These are phyloP conservation scores for Fistulinella prunicolor DNA, from an alignment of 768 basidiomycete genomes.

Conservation along the genomic window DNA sequence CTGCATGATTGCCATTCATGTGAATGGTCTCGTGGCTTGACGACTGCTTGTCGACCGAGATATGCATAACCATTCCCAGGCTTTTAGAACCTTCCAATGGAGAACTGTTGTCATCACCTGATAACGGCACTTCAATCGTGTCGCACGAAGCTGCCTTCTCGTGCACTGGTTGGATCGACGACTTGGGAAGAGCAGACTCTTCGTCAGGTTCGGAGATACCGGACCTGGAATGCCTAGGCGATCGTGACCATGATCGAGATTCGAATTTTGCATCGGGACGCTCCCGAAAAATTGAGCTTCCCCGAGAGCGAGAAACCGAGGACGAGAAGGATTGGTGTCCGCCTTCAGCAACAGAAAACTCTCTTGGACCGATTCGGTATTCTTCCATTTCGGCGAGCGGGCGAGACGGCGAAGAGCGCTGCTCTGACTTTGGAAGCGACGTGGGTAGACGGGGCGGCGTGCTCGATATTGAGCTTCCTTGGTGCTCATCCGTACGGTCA, in stretches of 20 bases:
- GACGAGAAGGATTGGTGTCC: constrained; percentile 18
- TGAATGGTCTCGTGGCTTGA: constrained; percentile 24
- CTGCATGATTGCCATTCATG: constrained; percentile 18
- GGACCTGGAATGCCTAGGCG: constrained; percentile 38
- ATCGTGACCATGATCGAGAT: constrained; percentile 52
- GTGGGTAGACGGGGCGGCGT: constrained; percentile 29
- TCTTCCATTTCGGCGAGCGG: constrained; percentile 6
- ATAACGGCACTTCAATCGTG: constrained; percentile 12
- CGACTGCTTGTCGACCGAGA: constrained; percentile 14
- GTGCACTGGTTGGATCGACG: constrained; percentile 32
- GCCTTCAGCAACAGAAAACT: constrained; percentile 5
- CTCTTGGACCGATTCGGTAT: constrained; percentile 4
- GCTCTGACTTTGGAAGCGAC: constrained; percentile 17
- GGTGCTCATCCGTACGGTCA: constrained; percentile 27
- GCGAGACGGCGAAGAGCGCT: constrained; percentile 24
- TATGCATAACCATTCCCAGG: constrained; percentile 17
- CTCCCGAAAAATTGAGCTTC: constrained; percentile 30
- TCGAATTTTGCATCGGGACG: constrained; percentile 33
- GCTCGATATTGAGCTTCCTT: constrained; percentile 32
- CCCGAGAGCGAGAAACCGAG: constrained; percentile 23
- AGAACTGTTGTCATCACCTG: constrained; percentile 9
- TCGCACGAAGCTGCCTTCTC: constrained; percentile 29
- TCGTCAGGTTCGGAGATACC: constrained; percentile 27
- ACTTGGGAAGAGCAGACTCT: constrained; percentile 15
- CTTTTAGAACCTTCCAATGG: constrained; percentile 17